Evolutionary conservation across 2,329 filamentous ascomycete species (phyloP).

Genomic region (Exophiala sp.): DNA sequence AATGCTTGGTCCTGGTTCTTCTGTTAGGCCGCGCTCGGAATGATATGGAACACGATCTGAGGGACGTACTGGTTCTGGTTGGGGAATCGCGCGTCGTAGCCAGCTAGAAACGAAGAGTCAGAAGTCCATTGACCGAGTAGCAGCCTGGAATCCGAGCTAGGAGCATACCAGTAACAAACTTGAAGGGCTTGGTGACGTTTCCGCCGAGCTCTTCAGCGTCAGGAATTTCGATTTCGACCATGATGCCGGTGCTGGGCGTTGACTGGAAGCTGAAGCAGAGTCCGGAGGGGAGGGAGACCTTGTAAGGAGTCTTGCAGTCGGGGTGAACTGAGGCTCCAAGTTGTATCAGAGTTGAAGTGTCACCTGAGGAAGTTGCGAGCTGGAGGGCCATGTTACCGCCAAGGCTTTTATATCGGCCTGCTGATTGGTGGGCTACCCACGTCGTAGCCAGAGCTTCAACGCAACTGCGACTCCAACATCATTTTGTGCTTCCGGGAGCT

Average conservation of each 20-base stretch:
- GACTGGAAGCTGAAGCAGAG: constrained; percentile 32
- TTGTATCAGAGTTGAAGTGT: constrained; percentile 7
- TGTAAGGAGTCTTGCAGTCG: neutral
- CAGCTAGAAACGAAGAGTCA: constrained; percentile 39
- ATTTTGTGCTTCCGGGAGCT: constrained; percentile 1
- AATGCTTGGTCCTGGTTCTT: constrained; percentile 75
- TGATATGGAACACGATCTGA: neutral
- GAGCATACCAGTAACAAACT: constrained; percentile 49
- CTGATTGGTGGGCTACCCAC: constrained; percentile 13
- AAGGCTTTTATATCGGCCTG: constrained; percentile 9
- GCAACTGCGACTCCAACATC: constrained; percentile 14
- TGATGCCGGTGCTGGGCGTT: constrained; percentile 52
- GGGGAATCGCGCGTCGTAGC: constrained; percentile 98
- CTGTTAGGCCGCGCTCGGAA: constrained; percentile 11
- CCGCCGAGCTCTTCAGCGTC: constrained; percentile 70
- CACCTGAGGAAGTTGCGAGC: constrained; percentile 21
- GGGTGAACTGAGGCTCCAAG: constrained; percentile 7
- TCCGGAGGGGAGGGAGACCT: constrained; percentile 24
- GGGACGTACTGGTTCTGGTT: constrained; percentile 67
- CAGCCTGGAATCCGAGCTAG: constrained; percentile 2
- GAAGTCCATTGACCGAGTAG: neutral
- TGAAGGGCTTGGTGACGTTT: constrained; percentile 95
- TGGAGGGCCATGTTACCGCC: constrained; percentile 11
- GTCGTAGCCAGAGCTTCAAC: constrained; percentile 11
- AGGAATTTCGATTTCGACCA: constrained; percentile 65